Evolutionary conservation across 2,329 filamentous ascomycete genomes (phyloP), one percentile per base, ranked within the genome.

Genomic region (Colletotrichum karsti): DNA sequence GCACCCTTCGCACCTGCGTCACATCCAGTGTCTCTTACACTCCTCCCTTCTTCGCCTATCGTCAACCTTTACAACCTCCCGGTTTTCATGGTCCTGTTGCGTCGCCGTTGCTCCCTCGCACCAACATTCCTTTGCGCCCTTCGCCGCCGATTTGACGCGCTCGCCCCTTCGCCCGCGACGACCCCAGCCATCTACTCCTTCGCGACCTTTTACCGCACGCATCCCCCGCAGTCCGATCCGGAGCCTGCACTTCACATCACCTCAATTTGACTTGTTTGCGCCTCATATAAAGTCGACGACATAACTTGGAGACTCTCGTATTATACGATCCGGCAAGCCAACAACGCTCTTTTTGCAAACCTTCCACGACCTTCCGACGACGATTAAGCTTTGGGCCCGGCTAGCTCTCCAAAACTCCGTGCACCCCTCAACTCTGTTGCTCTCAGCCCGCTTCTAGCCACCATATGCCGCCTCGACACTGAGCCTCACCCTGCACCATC

Each of bases 401-500:
- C 46, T 53, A 54, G 65, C 24, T 30, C 39, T 54, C 54, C 22
- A 53, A 46, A 46, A 59, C 37, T 65, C 46, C 54, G 65, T 65
- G 65, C 65, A 68, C 65, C 65, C 65, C 65, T 68, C 65, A 68
- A 65, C 65, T 68, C 65, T 65, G 65, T 65, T 68, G 60, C 28
- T 54, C 65, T 59, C 65, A 59, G 65, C 46, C 65, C 39, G 60
- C 37, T 4, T 67, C 65, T 68, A 64, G 46, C 54, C 65, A 65
- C 64, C 64, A 48, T 28, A 69, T 67, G 62, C 63, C 62, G 56
- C 28, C 48, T 22, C 13, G n/a, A 24, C 46, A 51, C 35, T 69
- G 63, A 69, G 66, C 62, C 66, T 67, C 53, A 53, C 44, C 50
- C 64, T 51, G 39, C 48, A 57, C 63, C 56, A 68, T 68, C 65